Conservation (phyloP, 129 eudicot species). For the Rutidosis leptorrhynchoides region DNA sequence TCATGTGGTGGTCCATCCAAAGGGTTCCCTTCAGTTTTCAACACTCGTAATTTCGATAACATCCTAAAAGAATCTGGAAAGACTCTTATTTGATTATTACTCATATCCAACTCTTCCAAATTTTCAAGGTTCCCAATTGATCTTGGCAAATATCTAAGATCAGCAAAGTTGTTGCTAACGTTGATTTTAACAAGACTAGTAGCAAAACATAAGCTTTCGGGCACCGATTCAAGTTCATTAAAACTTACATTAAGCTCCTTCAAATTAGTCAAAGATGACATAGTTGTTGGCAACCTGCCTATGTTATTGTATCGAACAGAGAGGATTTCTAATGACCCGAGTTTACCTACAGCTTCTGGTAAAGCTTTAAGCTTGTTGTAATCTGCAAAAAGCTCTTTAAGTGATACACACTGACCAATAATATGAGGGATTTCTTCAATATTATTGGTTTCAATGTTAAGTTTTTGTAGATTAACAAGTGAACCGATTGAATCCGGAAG, state of each 20-base stretch:
- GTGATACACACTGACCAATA: slow-evolving; percentile 71
- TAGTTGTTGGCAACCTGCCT: slow-evolving; percentile 77
- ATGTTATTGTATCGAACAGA: slow-evolving; percentile 77
- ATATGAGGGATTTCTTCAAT: slow-evolving; percentile 88
- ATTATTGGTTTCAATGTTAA: slow-evolving; percentile 72
- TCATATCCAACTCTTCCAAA: slow-evolving; percentile 81
- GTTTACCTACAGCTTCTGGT: slow-evolving; percentile 85
- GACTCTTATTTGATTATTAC: slow-evolving; percentile 79
- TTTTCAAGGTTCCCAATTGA: slow-evolving; percentile 93
- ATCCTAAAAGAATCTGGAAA: slow-evolving; percentile 88
- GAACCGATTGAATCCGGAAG: slow-evolving; percentile 86
- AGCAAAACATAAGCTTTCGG: slow-evolving; percentile 95
- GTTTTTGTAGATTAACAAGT: slow-evolving; percentile 57
- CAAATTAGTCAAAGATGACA: slow-evolving; percentile 60
- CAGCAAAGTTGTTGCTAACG: slow-evolving; percentile 94
- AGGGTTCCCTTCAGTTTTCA: slow-evolving; percentile 85
- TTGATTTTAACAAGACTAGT: slow-evolving; percentile 80
- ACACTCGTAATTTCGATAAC: slow-evolving; percentile 50
- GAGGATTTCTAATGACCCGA: slow-evolving; percentile 57
- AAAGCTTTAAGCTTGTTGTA: slow-evolving; percentile 90
- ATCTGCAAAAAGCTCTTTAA: slow-evolving; percentile 83
- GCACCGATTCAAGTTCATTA: slow-evolving; percentile 79
- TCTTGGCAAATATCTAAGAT: slow-evolving; percentile 68
- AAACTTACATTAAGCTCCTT: slow-evolving; percentile 86
- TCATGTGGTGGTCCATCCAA: slow-evolving; percentile 68